These are phyloP conservation scores for Trichoderma sp. DNA, from an alignment of 2,329 filamentous ascomycete species.

Conservation along the genomic window DNA sequence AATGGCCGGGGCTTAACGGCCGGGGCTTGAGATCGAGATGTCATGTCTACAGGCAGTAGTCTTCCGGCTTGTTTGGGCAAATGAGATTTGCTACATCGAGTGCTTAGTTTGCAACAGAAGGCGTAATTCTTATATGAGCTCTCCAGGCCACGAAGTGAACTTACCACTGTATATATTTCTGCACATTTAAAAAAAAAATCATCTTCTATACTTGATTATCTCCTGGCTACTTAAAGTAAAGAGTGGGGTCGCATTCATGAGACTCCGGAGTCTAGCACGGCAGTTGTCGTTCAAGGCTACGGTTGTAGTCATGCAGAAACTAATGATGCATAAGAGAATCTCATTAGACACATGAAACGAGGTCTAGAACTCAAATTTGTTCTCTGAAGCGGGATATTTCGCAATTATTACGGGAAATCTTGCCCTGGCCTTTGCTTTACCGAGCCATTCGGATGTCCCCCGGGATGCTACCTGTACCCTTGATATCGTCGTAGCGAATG, in stretches of 20 bases:
- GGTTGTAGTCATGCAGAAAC: not conserved
- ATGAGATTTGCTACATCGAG: not conserved
- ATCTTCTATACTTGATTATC: not conserved
- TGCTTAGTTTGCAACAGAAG: not conserved
- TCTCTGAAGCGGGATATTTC: not conserved
- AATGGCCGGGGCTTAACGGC: not conserved
- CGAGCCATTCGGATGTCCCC: not conserved
- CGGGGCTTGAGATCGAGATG: not conserved
- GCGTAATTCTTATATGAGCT: not conserved
- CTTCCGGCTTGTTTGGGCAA: not conserved
- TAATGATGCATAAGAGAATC: not conserved
- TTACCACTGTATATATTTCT: not conserved
- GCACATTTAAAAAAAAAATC: not conserved
- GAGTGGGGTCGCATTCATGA: too few relatives aligned
- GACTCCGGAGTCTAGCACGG: not conserved
- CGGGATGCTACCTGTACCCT: not conserved
- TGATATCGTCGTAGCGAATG: not conserved
- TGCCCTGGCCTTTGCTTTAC: not conserved
- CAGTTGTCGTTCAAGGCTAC: not conserved
- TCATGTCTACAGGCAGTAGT: not conserved
- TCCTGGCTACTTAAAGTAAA: too few relatives aligned
- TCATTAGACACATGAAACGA: not conserved
- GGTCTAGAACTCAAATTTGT: not conserved
- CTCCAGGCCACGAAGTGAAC: not conserved
- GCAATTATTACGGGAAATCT: not conserved